Evolutionary conservation across 2,329 filamentous ascomycete species (phyloP), one percentile per base, ranked within the genome.

Genomic region (Cercospora sp.): DNA sequence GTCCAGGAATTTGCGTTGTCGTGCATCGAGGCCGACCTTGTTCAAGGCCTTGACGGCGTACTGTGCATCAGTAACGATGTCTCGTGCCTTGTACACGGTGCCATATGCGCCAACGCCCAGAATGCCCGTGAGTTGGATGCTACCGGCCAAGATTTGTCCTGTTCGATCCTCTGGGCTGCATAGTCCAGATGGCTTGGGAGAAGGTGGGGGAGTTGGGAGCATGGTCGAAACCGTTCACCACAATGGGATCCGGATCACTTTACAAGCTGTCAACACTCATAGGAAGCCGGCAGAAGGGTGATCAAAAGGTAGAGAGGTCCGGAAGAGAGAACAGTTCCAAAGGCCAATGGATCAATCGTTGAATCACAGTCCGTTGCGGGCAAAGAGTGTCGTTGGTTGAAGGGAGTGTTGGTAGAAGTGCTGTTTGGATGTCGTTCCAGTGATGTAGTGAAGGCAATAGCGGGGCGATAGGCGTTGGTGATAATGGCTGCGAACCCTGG

Each of bases 21-120:
- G 89, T 75, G 87, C 85, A 82, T 98, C 94, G 83, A 98, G 84
- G 80, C 94, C 95, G 81, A 90, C 86, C 82, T 97, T 98, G 89
- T 93, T 95, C 78, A 99, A 87, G 69, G 94, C 94, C 86, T 99
- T 99, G 78, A 99, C 94, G 72, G 95, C 95, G 84, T 96, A 99
- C 72, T 88, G 89, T 67, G 89, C 87, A 78, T 91, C 87, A 73
- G 89, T 94, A 79, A 90, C 90, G 78, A 94, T 87, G 82, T 95
- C 94, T 81, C 91, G 85, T 76, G 94, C 94, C 72, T 90, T 89
- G 83, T 98, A 98, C 28, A 99, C 95, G 51, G 97, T 94, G 72
- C 95, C 95, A 81, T 99, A 99, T 67, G 95, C 95, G 74, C 95
- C 95, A 61, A 94, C 92, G 72, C 95, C 95, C 70, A 98, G 87